Conservation (phyloP, 768 basidiomycete genomes). For the Rossbeevera mucosa region DNA sequence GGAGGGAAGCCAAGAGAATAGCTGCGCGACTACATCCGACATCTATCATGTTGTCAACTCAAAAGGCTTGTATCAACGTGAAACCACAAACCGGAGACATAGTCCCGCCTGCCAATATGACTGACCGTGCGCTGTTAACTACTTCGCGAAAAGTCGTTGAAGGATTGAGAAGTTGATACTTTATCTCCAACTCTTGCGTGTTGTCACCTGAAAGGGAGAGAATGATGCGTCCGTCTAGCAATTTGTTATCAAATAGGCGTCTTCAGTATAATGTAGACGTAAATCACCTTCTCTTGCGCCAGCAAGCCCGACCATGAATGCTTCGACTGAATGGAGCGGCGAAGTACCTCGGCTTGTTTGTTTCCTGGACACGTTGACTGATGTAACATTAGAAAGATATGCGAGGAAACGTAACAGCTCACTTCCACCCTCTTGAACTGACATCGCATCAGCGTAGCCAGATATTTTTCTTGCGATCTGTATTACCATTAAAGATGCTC, state of each 20-base stretch:
- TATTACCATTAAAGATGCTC: neutral
- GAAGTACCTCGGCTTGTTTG: slow-evolving; percentile 47
- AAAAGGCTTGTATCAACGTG: neutral
- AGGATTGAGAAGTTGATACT: slow-evolving; percentile 92
- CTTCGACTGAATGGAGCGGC: slow-evolving; percentile 75
- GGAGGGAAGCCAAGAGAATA: slow-evolving; percentile 62
- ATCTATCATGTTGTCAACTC: slow-evolving; percentile 47
- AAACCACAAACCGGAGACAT: slow-evolving; percentile 86
- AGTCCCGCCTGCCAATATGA: slow-evolving; percentile 94
- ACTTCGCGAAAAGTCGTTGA: slow-evolving; percentile 83
- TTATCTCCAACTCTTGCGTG: slow-evolving; percentile 55
- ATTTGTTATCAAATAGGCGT: neutral
- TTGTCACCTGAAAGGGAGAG: slow-evolving; percentile 41
- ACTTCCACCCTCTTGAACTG: slow-evolving; percentile 38
- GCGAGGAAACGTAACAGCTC: neutral
- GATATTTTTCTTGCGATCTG: slow-evolving; percentile 77
- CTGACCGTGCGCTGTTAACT: slow-evolving; percentile 70
- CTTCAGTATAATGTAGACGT: neutral
- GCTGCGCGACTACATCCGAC: slow-evolving; percentile 76
- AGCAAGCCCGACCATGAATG: slow-evolving; percentile 73
- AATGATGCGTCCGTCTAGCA: slow-evolving; percentile 72
- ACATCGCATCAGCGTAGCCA: slow-evolving; percentile 70
- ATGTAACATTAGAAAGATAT: neutral
- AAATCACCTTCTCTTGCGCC: slow-evolving; percentile 64
- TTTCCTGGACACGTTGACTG: slow-evolving; percentile 8